These are phyloP conservation scores for Saururus chinensis DNA, from an alignment of 164 flowering plant species.

Conservation along the genomic window DNA sequence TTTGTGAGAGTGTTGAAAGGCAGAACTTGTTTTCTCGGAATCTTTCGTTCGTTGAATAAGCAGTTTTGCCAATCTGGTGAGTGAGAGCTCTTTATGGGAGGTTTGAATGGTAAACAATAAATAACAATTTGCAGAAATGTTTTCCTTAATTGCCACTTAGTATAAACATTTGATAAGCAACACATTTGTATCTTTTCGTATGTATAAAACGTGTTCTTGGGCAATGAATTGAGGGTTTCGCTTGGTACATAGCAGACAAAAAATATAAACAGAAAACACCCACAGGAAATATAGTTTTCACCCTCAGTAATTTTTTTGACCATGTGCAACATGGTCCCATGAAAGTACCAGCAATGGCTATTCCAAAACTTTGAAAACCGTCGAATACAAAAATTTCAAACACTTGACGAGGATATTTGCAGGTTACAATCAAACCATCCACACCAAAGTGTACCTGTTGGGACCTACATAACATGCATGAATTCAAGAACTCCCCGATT, in stretches of 20 bases:
- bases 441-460: neutral
- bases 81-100: conserved; percentile 5
- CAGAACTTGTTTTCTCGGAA: neutral
- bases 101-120: neutral
- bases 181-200: too few relatives aligned
- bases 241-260: neutral
- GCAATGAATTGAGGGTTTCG: too few relatives aligned
- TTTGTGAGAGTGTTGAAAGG: neutral
- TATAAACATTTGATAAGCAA: too few relatives aligned
- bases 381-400: neutral
- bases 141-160: too few relatives aligned
- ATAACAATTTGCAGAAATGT: too few relatives aligned
- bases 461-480: too few relatives aligned
- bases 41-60: conserved; percentile 20
- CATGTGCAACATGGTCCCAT: neutral
- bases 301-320: neutral
- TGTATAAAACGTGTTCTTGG: too few relatives aligned
- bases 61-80: conserved; percentile 23
- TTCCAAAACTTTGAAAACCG: neutral
- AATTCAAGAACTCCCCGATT: too few relatives aligned
- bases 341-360: neutral
- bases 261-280: neutral
- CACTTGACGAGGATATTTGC: neutral
- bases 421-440: neutral
- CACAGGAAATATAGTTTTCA: neutral